Conservation (phyloP, 108 stramenopile genomes). For the Cyclostephanos invisitatus region DNA sequence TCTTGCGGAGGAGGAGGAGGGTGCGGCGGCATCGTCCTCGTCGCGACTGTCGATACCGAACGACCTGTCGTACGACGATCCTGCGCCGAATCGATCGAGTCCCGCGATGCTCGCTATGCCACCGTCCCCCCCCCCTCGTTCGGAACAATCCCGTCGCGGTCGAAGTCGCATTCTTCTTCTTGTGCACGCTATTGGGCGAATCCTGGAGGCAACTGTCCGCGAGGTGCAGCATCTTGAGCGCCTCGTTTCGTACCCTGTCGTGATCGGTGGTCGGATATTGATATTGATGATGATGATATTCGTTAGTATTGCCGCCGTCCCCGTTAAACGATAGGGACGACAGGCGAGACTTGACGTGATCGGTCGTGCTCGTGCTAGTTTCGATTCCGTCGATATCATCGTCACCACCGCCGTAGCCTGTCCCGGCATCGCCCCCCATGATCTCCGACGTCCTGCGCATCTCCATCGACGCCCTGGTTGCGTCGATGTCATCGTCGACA, state of each 20-base stretch:
- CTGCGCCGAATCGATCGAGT: conserved; percentile 24
- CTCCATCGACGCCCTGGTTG: background rate
- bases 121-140: conserved; percentile 35
- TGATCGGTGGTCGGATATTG: conserved; percentile 6
- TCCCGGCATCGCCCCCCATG: conserved; percentile 8
- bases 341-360: conserved; percentile 39
- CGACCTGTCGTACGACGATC: background rate
- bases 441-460: background rate
- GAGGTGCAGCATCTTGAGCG: conserved; percentile 46
- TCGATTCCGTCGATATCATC: background rate
- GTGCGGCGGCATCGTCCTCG: conserved; percentile 13
- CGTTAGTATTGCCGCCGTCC: background rate
- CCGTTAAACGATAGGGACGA: conserved; percentile 7
- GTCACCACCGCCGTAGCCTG: background rate
- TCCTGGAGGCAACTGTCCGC: conserved; percentile 31
- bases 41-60: conserved; percentile 32
- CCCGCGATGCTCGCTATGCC: conserved; percentile 30
- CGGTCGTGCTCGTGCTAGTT: conserved; percentile 21
- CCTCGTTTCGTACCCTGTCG: conserved; percentile 39
- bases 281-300: too few relatives aligned
- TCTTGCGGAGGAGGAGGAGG: background rate
- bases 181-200: conserved; percentile 4
- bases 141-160: conserved; percentile 38
- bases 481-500: too few relatives aligned
- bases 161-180: too few relatives aligned